These are phyloP conservation scores for Vaccinium myrtillus DNA, from an alignment of 148 eudicot species.

Conservation along the genomic window DNA sequence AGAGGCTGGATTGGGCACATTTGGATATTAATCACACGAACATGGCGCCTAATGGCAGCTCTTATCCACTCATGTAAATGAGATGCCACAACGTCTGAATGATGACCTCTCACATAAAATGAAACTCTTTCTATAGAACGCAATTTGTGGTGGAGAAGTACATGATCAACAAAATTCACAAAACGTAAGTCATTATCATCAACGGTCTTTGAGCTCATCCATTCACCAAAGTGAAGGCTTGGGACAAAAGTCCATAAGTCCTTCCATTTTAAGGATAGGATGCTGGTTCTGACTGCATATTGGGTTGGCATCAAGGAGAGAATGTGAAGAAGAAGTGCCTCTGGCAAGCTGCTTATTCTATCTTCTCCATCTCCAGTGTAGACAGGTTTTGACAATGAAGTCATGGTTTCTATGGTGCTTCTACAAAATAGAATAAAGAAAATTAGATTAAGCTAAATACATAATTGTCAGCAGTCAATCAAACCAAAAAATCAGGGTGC, in stretches of 20 bases:
- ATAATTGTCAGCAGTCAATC: neutral
- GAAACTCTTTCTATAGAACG: neutral
- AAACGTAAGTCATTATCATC: neutral
- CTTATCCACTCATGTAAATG: slow-evolving; percentile 18
- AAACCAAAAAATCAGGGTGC: neutral
- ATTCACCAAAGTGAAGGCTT: neutral
- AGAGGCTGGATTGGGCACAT: neutral
- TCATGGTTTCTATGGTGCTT: slow-evolving; percentile 2
- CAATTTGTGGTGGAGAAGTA: slow-evolving; percentile 11
- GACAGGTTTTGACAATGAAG: slow-evolving; percentile 1
- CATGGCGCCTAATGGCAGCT: neutral
- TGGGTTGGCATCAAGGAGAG: slow-evolving; percentile 24
- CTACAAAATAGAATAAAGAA: neutral
- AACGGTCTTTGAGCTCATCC: neutral
- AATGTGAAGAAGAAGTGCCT: slow-evolving; percentile 13
- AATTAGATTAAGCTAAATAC: neutral
- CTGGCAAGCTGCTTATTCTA: slow-evolving; percentile 22
- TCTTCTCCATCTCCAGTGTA: slow-evolving; percentile 7
- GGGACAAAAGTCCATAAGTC: slow-evolving; percentile 20
- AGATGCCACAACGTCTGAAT: neutral
- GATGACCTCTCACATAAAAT: neutral
- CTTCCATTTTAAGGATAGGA: slow-evolving; percentile 22
- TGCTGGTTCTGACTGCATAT: slow-evolving; percentile 15
- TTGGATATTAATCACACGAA: slow-evolving; percentile 8
- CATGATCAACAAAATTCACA: slow-evolving; percentile 8